These are phyloP conservation scores for Dendrobium huoshanense DNA, from an alignment of 106 monocot species.

Conservation along the genomic window DNA sequence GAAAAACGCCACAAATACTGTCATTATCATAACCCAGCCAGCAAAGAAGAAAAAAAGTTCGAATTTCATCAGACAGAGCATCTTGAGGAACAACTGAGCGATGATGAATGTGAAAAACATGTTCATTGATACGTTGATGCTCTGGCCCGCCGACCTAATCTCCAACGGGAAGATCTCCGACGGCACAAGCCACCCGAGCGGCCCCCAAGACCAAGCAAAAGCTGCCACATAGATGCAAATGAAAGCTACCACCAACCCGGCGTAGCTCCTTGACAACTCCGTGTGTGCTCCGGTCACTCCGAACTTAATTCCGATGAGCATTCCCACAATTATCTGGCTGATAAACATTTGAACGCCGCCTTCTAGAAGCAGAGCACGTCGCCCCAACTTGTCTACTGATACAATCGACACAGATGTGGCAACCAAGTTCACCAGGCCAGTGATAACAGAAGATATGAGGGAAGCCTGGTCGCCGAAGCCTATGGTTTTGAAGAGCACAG, in stretches of 20 bases:
- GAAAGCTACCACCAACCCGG: not conserved
- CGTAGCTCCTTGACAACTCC: not conserved
- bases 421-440: constrained; percentile 35
- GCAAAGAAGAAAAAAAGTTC: constrained; percentile 31
- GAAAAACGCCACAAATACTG: constrained; percentile 18
- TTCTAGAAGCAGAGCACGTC: constrained; percentile 10
- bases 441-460: constrained; percentile 48
- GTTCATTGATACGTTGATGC: constrained; percentile 26
- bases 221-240: constrained; percentile 19
- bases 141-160: constrained; percentile 26
- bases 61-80: constrained; percentile 30
- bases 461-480: constrained; percentile 48
- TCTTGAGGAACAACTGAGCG: constrained; percentile 17
- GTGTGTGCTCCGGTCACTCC: constrained; percentile 3
- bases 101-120: constrained; percentile 30
- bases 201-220: constrained; percentile 33
- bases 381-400: constrained; percentile 15
- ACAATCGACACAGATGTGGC: constrained; percentile 36
- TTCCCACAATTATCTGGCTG: constrained; percentile 15
- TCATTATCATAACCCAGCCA: constrained; percentile 26
- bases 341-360: constrained; percentile 21
- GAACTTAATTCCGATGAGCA: constrained; percentile 10
- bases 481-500: constrained; percentile 53
- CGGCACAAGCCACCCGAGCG: constrained; percentile 25
- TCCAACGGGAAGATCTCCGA: constrained; percentile 22